Conservation (phyloP, 148 eudicot species). For the Drosera capensis region DNA sequence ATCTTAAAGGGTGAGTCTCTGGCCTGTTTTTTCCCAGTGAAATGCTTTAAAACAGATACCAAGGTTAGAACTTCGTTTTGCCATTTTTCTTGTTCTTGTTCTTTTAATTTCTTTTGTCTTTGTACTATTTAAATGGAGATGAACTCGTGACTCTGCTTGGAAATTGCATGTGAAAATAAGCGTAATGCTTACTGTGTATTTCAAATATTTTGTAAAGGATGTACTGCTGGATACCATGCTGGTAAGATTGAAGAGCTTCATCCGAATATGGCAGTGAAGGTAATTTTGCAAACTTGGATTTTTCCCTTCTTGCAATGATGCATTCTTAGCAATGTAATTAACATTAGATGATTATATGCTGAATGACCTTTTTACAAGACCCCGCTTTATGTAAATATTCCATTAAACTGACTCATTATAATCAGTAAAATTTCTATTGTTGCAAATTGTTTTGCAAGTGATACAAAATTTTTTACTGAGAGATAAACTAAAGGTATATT, state of each 20-base stretch:
- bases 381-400: no score
- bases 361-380: no score
- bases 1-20: conserved; percentile 15
- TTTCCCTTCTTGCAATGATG: not conserved
- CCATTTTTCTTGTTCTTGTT: no score
- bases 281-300: conserved; percentile 1
- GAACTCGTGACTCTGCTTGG: not conserved
- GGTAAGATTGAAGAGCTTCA: conserved; percentile 64
- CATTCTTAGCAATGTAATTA: not conserved
- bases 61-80: no score
- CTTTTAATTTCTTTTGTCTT: no score
- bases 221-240: conserved; percentile 15
- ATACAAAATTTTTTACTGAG: no score
- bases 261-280: conserved; percentile 60
- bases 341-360: no score
- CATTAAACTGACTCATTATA: not conserved
- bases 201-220: conserved; percentile 6
- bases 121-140: no score
- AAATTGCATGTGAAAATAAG: not conserved
- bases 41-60: not conserved
- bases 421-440: no score
- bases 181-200: not conserved
- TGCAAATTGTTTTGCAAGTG: no score
- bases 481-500: no score
- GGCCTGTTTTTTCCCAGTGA: not conserved